Conservation (phyloP, 1,139 yeast genomes). For the Zygosaccharomyces pseudobailii region DNA sequence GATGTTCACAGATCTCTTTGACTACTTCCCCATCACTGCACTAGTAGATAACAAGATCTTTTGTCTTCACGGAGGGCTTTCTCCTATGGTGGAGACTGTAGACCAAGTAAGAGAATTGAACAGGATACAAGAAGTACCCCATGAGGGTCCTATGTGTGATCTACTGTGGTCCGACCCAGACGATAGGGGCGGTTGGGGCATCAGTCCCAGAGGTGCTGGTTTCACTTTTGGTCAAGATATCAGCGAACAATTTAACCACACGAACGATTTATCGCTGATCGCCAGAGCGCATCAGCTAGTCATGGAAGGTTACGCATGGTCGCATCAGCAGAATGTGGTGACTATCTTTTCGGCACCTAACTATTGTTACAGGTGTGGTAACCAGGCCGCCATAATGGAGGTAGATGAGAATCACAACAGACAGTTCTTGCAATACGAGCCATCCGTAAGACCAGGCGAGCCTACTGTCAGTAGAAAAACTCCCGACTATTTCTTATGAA, state of each 20-base stretch:
- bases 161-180: conserved; percentile 94
- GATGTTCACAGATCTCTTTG: conserved; percentile 85
- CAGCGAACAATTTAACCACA: conserved; percentile 71
- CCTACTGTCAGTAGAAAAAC: conserved; percentile 93
- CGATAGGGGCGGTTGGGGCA: conserved; percentile 88
- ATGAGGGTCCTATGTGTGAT: conserved; percentile 96
- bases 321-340: conserved; percentile 75
- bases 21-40: conserved; percentile 77
- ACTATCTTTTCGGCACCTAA: conserved; percentile 97
- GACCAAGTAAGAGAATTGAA: conserved; percentile 77
- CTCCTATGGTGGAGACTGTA: conserved; percentile 79
- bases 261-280: conserved; percentile 67
- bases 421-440: conserved; percentile 91
- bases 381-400: conserved; percentile 98
- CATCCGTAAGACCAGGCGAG: conserved; percentile 92
- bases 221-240: conserved; percentile 87
- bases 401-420: conserved; percentile 88
- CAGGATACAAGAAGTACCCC: conserved; percentile 91
- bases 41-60: conserved; percentile 79
- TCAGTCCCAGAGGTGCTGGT: conserved; percentile 93
- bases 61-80: conserved; percentile 87
- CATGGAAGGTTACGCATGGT: conserved; percentile 88
- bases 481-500: conserved; percentile 82
- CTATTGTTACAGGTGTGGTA: conserved; percentile 96
- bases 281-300: conserved; percentile 95